Percentiles rank a stretch among this genome's conserved stretches.
These are phyloP conservation scores for Pseudogymnoascus sp. DNA, from an alignment of 2,329 filamentous ascomycete species.

Conservation along the genomic window DNA sequence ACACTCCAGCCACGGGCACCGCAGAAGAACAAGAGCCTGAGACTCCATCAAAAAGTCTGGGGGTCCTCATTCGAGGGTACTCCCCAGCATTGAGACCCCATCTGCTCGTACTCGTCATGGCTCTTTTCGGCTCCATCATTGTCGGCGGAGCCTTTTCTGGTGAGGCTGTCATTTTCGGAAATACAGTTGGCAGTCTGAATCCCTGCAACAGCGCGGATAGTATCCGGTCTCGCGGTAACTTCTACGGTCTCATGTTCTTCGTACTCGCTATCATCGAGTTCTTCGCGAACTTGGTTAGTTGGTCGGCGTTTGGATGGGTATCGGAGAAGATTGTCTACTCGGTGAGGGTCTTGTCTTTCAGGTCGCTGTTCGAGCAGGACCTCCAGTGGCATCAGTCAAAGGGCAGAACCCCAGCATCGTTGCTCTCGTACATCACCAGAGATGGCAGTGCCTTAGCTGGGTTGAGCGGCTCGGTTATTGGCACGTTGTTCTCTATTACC, in stretches of 20 bases:
- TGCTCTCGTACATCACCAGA: slow-evolving; percentile 62
- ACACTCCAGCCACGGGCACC: slow-evolving; percentile 22
- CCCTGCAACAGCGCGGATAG: slow-evolving; percentile 31
- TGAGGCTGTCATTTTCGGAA: slow-evolving; percentile 50
- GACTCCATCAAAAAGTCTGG: slow-evolving; percentile 16
- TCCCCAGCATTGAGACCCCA: slow-evolving; percentile 14
- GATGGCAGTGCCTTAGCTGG: slow-evolving; percentile 61
- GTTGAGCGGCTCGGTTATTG: slow-evolving; percentile 63
- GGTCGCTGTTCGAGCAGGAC: slow-evolving; percentile 57
- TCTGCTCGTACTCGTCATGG: slow-evolving; percentile 28
- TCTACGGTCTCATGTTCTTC: slow-evolving; percentile 39
- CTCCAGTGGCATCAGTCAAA: slow-evolving; percentile 66
- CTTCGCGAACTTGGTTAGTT: slow-evolving; percentile 54
- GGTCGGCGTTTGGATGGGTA: slow-evolving; percentile 44
- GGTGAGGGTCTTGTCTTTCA: slow-evolving; percentile 56
- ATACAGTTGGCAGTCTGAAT: slow-evolving; percentile 44
- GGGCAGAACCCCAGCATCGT: slow-evolving; percentile 50
- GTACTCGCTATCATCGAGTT: slow-evolving; percentile 49
- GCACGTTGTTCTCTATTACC: slow-evolving; percentile 58
- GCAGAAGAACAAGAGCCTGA: slow-evolving; percentile 13
- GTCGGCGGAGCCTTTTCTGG: slow-evolving; percentile 48
- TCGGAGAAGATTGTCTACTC: slow-evolving; percentile 60
- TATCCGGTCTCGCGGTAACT: slow-evolving; percentile 26
- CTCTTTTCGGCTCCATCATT: slow-evolving; percentile 40
- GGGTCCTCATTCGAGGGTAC: slow-evolving; percentile 13